These are phyloP conservation scores for Chlorella sp. DNA, from an alignment of 139 green algal genomes.

Conservation along the genomic window DNA sequence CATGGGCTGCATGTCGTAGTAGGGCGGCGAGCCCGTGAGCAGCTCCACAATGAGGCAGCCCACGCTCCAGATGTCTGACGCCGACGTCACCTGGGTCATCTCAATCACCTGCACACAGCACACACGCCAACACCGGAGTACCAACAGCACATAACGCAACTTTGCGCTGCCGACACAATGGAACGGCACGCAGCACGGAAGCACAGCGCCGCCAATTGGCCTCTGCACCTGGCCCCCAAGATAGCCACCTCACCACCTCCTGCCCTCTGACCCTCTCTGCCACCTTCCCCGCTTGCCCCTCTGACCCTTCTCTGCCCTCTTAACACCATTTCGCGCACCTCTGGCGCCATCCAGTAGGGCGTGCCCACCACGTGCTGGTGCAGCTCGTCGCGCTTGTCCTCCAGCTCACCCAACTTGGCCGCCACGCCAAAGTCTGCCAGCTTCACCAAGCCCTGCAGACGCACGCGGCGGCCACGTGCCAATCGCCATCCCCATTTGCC, in stretches of 20 bases:
- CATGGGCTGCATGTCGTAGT: conserved; percentile 93
- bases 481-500: too few relatives aligned
- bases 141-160: too few relatives aligned
- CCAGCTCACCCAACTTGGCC: conserved; percentile 70
- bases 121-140: too few relatives aligned
- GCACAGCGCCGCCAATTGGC: too few relatives aligned
- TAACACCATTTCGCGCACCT: conserved; percentile 58
- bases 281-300: too few relatives aligned
- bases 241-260: too few relatives aligned
- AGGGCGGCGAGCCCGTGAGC: conserved; percentile 87
- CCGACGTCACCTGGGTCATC: conserved; percentile 81
- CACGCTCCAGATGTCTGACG: conserved; percentile 93
- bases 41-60: conserved; percentile 94
- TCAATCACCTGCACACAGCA: conserved; percentile 79
- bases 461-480: too few relatives aligned
- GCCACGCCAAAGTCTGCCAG: conserved; percentile 97
- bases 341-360: conserved; percentile 95
- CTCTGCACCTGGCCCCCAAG: too few relatives aligned
- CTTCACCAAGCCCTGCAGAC: conserved; percentile 83
- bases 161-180: too few relatives aligned
- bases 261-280: too few relatives aligned
- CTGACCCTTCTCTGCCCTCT: too few relatives aligned
- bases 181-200: too few relatives aligned
- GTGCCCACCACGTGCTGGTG: conserved; percentile 75
- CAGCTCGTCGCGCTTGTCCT: conserved; percentile 40